Evolutionary conservation across 2,329 filamentous ascomycete genomes (phyloP).

Genomic region (Aureobasidium sp.): DNA sequence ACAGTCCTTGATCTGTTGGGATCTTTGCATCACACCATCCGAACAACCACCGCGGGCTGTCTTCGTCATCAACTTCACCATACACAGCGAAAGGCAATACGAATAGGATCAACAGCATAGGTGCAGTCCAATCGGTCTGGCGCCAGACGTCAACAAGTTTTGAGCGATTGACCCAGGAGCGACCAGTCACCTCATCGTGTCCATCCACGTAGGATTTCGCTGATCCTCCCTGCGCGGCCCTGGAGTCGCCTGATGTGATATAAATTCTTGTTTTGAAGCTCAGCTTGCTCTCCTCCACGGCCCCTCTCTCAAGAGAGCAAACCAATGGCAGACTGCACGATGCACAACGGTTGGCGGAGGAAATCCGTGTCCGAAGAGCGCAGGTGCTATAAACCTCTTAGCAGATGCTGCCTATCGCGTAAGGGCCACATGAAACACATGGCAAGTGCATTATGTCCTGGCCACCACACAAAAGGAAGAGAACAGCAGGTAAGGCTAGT

Average conservation of each 20-base stretch:
- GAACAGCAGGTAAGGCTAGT: background rate
- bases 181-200: background rate
- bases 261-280: too few relatives aligned
- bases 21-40: background rate
- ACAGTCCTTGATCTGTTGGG: background rate
- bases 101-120: background rate
- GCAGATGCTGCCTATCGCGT: background rate
- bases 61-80: background rate
- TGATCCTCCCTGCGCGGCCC: too few relatives aligned
- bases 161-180: background rate
- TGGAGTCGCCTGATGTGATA: too few relatives aligned
- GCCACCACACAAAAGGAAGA: background rate
- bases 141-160: background rate
- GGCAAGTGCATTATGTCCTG: background rate
- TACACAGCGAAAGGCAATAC: background rate
- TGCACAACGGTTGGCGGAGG: too few relatives aligned
- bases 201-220: background rate
- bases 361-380: background rate
- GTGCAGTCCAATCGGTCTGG: background rate
- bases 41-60: background rate
- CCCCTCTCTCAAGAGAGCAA: too few relatives aligned
- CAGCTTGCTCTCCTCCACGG: too few relatives aligned
- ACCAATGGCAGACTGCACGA: too few relatives aligned
- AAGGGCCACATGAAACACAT: background rate
- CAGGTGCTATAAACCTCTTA: background rate